Evolutionary conservation across 805 yeast species (phyloP).

Genomic region (Candida verbasci): DNA sequence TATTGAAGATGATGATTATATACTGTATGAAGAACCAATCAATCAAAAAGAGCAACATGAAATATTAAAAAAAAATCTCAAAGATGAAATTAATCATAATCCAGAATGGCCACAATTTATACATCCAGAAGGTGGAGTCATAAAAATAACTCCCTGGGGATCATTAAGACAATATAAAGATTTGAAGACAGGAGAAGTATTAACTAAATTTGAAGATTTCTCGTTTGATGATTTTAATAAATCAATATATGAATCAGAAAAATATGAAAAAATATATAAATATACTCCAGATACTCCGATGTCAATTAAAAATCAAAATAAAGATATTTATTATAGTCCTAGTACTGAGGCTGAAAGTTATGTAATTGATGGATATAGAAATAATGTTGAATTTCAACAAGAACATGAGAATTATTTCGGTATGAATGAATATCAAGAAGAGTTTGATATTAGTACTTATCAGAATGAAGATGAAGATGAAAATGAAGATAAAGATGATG

Average conservation of each 20-base stretch:
- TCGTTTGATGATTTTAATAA: slow-evolving; percentile 20
- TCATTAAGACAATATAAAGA: slow-evolving; percentile 44
- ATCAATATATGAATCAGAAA: background rate
- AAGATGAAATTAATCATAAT: slow-evolving; percentile 6
- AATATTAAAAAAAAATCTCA: slow-evolving; percentile 1
- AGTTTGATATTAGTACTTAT: slow-evolving; percentile 11
- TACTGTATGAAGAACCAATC: background rate
- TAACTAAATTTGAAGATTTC: slow-evolving; percentile 46
- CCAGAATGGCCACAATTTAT: slow-evolving; percentile 51
- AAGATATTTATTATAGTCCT: slow-evolving; percentile 23
- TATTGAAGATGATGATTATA: background rate
- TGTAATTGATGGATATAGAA: slow-evolving; percentile 20
- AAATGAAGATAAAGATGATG: slow-evolving; percentile 8
- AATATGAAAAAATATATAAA: slow-evolving; percentile 1
- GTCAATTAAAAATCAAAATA: slow-evolving; percentile 12
- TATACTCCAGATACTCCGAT: slow-evolving; percentile 23
- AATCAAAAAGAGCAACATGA: background rate
- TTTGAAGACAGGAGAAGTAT: slow-evolving; percentile 39
- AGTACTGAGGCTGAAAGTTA: slow-evolving; percentile 36
- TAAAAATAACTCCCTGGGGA: slow-evolving; percentile 64
- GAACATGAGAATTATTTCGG: slow-evolving; percentile 39
- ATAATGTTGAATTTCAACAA: slow-evolving; percentile 2
- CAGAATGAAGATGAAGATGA: slow-evolving; percentile 10
- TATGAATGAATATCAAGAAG: slow-evolving; percentile 22
- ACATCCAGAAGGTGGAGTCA: slow-evolving; percentile 60